phyloP scores from a whole-genome alignment of 164 flowering plant species.

The Macadamia integrifolia region DNA sequence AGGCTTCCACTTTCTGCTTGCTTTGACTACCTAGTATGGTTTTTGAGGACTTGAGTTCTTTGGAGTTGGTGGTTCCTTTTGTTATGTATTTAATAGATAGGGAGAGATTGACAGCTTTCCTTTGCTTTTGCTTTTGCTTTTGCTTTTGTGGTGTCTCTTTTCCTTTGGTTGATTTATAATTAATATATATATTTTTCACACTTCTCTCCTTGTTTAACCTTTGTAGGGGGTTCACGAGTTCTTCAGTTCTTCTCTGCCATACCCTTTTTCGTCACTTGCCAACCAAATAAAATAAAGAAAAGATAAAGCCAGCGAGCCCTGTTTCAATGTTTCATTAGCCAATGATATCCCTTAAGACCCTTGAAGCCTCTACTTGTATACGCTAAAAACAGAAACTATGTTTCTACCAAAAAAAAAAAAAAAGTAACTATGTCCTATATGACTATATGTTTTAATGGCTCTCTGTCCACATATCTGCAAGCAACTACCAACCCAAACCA shows the following conservation, averaged over 20 bases:
- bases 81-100: constrained; percentile 28
- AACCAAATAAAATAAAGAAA: constrained; percentile 14
- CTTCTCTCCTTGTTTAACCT: not conserved
- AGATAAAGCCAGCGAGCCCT: constrained; percentile 44
- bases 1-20: not conserved
- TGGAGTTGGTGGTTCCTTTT: too few relatives aligned
- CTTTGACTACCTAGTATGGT: not conserved
- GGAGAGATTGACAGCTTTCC: not conserved
- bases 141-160: not conserved
- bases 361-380: not conserved
- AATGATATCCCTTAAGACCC: constrained; percentile 29
- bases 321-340: constrained; percentile 47
- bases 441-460: too few relatives aligned
- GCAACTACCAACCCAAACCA: not conserved
- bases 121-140: not conserved
- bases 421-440: too few relatives aligned
- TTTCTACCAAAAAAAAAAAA: too few relatives aligned
- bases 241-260: constrained; percentile 14
- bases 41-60: too few relatives aligned
- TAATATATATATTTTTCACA: not conserved
- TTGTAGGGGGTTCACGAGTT: constrained; percentile 19
- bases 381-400: too few relatives aligned
- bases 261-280: constrained; percentile 13
- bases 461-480: too few relatives aligned
- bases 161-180: too few relatives aligned